Evolutionary conservation across 2,329 filamentous ascomycete genomes (phyloP), one percentile per base, ranked within the genome.

Genomic region (Stemphylium vesicarium): DNA sequence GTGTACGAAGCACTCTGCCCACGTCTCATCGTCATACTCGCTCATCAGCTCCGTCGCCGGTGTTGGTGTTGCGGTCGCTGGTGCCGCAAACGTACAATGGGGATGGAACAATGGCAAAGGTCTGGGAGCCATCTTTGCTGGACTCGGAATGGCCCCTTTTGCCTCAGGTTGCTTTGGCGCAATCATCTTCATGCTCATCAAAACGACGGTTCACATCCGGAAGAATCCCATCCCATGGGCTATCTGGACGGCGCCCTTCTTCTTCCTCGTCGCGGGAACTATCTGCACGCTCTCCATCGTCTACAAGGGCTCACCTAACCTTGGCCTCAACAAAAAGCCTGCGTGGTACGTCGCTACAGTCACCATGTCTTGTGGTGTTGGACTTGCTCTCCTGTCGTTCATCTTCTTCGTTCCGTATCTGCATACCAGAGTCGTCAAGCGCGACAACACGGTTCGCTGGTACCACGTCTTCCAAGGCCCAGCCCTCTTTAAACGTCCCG

Each of bases 281-380:
- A 78, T 92, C 67, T 91, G 88, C 78, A 89, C 89, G 0, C 81
- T 93, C 4, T 91, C 88, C 38, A 86, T 93, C 65, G 89, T 92
- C 64, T 92, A 91, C 83, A 92, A 92, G 82, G 89, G 89, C 29
- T 91, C 89, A 9, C 88, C 89, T 20, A 86, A 80, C 55, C 82
- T 90, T 26, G 82, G 82, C 18, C 79, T 91, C 24, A 80, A 78
- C 78, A 84, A 88, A 76, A 89, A 88, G 80, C 87, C 89, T 1
- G 74, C 75, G 8, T 87, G 84, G 82, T 92, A 85, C 69, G 84
- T 92, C 57, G 87, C 82, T 10, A 77, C 83, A 12, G 88, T 91
- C 57, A 87, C 86, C 15, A 68, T 91, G 56, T 88, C 88, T 36
- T 81, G 80, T 32, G 88, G 88, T 57, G 79, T 75, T 41, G 88